Evolutionary conservation across 208 protist species (phyloP).

Genomic region (Angomonas deanei): DNA sequence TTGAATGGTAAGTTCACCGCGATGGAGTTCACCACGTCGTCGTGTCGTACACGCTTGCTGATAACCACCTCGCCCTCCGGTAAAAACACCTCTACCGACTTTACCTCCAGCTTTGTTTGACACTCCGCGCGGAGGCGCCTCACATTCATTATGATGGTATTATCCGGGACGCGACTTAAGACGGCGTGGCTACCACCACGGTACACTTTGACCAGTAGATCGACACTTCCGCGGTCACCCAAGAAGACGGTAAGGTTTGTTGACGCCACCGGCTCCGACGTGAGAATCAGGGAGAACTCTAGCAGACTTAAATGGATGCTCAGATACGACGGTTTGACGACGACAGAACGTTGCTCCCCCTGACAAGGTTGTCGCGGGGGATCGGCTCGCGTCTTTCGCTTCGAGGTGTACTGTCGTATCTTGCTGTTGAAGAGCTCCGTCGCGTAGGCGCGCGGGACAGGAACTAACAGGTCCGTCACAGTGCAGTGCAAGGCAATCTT

Average conservation of each 20-base stretch:
- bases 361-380: neutral
- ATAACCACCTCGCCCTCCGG: constrained; percentile 42
- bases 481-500: constrained; percentile 31
- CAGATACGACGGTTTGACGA: constrained; percentile 14
- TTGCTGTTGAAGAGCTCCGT: constrained; percentile 19
- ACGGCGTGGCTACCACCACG: constrained; percentile 5
- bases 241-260: constrained; percentile 66
- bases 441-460: constrained; percentile 53
- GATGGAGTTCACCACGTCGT: constrained; percentile 24
- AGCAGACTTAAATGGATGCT: constrained; percentile 60
- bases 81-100: constrained; percentile 73
- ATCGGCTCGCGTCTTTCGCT: neutral
- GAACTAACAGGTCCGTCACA: constrained; percentile 63
- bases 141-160: constrained; percentile 40
- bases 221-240: constrained; percentile 44
- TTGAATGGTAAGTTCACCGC: constrained; percentile 46
- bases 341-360: neutral
- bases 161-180: constrained; percentile 23
- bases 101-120: constrained; percentile 84
- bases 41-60: constrained; percentile 26
- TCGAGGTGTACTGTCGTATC: constrained; percentile 17
- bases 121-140: constrained; percentile 60
- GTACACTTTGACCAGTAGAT: constrained; percentile 31
- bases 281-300: constrained; percentile 57
- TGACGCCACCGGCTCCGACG: constrained; percentile 55